These are phyloP conservation scores for Colletotrichum spaethianum DNA, from an alignment of 2,329 filamentous ascomycete genomes.

Conservation along the genomic window DNA sequence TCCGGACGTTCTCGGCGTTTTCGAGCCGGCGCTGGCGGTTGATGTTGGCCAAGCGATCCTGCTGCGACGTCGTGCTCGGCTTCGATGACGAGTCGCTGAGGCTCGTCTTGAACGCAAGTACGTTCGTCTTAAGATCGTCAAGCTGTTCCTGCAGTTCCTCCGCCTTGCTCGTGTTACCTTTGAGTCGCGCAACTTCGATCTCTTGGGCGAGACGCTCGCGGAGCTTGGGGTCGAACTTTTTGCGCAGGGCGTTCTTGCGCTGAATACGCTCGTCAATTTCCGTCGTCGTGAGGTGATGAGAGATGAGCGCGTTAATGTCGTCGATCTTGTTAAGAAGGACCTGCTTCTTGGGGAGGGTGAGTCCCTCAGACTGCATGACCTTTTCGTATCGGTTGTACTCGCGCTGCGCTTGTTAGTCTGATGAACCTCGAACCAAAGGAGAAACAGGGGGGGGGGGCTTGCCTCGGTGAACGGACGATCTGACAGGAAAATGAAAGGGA, in stretches of 20 bases:
- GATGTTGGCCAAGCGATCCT: slow-evolving; percentile 85
- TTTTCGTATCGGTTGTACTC: slow-evolving; percentile 88
- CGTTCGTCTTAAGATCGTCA: slow-evolving; percentile 75
- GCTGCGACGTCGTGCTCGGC: slow-evolving; percentile 72
- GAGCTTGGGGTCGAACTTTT: slow-evolving; percentile 76
- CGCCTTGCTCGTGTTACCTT: slow-evolving; percentile 72
- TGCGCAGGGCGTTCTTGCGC: slow-evolving; percentile 77
- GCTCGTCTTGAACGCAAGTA: slow-evolving; percentile 80
- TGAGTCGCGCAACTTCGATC: slow-evolving; percentile 75
- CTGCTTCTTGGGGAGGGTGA: slow-evolving; percentile 81
- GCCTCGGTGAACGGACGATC: slow-evolving; percentile 89
- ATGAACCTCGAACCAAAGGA: slow-evolving; percentile 7
- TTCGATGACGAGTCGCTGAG: slow-evolving; percentile 69
- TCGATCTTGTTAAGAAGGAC: slow-evolving; percentile 79
- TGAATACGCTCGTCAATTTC: slow-evolving; percentile 86
- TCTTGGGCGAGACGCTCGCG: slow-evolving; percentile 76
- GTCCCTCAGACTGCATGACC: slow-evolving; percentile 79
- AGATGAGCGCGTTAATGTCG: slow-evolving; percentile 84
- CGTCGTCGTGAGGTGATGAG: slow-evolving; percentile 84
- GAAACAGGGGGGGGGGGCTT: slow-evolving; percentile 47
- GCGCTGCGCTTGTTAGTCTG: slow-evolving; percentile 58
- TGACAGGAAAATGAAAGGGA: slow-evolving; percentile 92
- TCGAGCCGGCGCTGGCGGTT: slow-evolving; percentile 88
- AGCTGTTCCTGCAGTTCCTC: slow-evolving; percentile 72
- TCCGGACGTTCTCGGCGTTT: slow-evolving; percentile 91